Conservation (phyloP, 2,329 filamentous ascomycete species). For the Ceratocystis ficicola region DNA sequence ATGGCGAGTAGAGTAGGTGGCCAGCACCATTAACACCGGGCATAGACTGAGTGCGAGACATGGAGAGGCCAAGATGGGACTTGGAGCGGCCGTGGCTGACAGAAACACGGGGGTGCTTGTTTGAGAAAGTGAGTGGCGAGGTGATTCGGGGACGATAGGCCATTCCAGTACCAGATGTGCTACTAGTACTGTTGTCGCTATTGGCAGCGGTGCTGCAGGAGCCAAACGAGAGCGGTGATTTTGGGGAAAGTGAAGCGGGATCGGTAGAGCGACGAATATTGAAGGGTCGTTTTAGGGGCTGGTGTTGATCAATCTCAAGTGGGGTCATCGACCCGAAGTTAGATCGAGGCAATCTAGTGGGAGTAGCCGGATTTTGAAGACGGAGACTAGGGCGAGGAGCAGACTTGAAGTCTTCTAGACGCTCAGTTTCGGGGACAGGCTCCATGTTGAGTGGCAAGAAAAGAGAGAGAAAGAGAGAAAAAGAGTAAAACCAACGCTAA, state of each 20-base stretch:
- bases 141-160: slow-evolving; percentile 50
- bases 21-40: slow-evolving; percentile 49
- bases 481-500: background rate
- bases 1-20: slow-evolving; percentile 44
- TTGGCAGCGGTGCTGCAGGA: no score
- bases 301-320: slow-evolving; percentile 32
- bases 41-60: slow-evolving; percentile 53
- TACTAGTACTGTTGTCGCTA: slow-evolving; percentile 33
- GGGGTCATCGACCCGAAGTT: slow-evolving; percentile 23
- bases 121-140: slow-evolving; percentile 40
- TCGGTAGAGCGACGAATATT: slow-evolving; percentile 48
- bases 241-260: slow-evolving; percentile 41
- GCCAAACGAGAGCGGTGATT: slow-evolving; percentile 34
- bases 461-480: slow-evolving; percentile 6
- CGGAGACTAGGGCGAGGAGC: slow-evolving; percentile 45
- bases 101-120: slow-evolving; percentile 4
- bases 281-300: slow-evolving; percentile 38
- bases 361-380: slow-evolving; percentile 31
- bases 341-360: slow-evolving; percentile 24
- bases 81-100: slow-evolving; percentile 20
- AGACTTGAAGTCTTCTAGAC: slow-evolving; percentile 53
- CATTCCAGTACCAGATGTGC: slow-evolving; percentile 22
- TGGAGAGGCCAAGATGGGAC: slow-evolving; percentile 32
- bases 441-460: slow-evolving; percentile 39
- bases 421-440: slow-evolving; percentile 55